Conservation (phyloP, 2,329 filamentous ascomycete species). For the Arthrobotrys pseudoclavata region DNA sequence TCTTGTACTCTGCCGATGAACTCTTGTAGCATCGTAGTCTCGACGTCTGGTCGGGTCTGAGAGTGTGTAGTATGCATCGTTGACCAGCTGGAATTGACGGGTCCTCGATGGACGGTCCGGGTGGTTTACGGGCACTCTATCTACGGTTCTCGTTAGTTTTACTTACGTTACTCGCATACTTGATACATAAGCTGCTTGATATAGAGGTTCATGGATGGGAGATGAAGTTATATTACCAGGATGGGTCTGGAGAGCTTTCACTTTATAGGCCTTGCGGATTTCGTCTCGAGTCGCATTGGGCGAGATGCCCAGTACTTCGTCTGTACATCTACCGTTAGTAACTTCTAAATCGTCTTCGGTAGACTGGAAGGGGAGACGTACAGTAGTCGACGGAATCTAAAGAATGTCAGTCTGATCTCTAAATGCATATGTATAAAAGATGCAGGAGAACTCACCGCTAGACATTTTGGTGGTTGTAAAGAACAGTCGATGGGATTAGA, state of each 20-base stretch:
- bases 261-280: constrained; percentile 94
- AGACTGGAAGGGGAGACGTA: neutral
- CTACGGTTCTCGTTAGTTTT: constrained; percentile 87
- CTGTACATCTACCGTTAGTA: constrained; percentile 67
- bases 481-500: neutral
- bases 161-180: constrained; percentile 72
- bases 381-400: constrained; percentile 17
- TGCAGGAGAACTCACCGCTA: neutral
- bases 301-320: constrained; percentile 79
- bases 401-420: neutral
- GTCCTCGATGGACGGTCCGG: constrained; percentile 86
- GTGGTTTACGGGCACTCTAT: constrained; percentile 85
- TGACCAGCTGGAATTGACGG: constrained; percentile 89
- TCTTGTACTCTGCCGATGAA: constrained; percentile 18
- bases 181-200: neutral
- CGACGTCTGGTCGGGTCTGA: constrained; percentile 81
- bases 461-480: neutral
- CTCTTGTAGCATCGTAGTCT: constrained; percentile 81
- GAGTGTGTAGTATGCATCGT: constrained; percentile 92
- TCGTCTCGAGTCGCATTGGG: constrained; percentile 83
- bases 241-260: constrained; percentile 68
- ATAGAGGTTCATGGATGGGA: neutral
- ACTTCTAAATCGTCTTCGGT: neutral
- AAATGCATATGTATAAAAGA: neutral
- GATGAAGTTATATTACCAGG: constrained; percentile 20